Evolutionary conservation across 2,329 filamentous ascomycete species (phyloP).

Genomic region (Aspergillus puulaauensis): DNA sequence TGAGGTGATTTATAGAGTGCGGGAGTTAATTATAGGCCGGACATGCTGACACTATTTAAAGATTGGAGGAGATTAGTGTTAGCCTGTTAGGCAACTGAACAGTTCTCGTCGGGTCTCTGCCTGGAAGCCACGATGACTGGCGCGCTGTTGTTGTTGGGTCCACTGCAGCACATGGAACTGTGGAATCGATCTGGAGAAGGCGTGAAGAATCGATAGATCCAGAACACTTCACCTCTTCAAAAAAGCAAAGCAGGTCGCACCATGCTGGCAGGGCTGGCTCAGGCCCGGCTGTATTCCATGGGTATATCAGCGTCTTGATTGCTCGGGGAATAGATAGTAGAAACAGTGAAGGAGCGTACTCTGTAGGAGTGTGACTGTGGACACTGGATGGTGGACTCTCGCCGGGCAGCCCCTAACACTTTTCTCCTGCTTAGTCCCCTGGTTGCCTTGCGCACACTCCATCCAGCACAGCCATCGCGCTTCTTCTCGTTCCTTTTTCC

Average conservation of each 20-base stretch:
- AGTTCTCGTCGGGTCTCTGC: neutral
- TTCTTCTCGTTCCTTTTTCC: neutral
- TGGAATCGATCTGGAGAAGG: neutral
- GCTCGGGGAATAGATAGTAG: neutral
- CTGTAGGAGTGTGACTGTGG: too few species aligned
- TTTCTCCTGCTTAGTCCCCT: neutral
- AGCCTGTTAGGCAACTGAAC: neutral
- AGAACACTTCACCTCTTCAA: neutral
- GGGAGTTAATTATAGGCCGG: neutral
- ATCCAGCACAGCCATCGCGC: neutral
- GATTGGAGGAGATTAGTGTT: neutral
- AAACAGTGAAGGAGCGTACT: neutral
- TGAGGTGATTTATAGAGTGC: neutral
- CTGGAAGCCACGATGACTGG: neutral
- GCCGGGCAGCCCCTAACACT: too few species aligned
- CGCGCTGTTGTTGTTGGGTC: neutral
- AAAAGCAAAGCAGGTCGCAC: neutral
- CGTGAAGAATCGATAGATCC: conserved; percentile 3
- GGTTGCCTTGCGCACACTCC: neutral
- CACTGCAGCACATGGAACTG: conserved; percentile 4
- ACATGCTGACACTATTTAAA: neutral
- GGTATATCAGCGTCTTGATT: too few species aligned
- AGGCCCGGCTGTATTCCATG: too few species aligned
- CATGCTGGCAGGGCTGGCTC: too few species aligned
- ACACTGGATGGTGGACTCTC: neutral